Base-by-base conservation (phyloP, 2,329 filamentous ascomycete genomes). In the Colletotrichum kahawae region DNA sequence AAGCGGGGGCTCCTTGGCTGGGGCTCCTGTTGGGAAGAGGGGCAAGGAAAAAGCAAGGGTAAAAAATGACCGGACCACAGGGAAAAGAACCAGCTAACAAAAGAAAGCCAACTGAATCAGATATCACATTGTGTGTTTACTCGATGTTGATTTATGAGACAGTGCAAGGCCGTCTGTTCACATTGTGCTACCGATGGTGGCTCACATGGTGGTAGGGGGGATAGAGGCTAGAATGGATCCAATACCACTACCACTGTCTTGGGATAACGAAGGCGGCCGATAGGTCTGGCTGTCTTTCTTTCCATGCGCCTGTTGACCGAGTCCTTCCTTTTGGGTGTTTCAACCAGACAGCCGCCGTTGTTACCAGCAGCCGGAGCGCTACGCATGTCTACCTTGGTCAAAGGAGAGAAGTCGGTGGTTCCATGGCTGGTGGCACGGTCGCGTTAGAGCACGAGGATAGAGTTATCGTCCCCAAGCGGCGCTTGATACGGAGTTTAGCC, bases 401-500 rank as follows among this genome's bases (percentile, higher is more conserved):
- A 24, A 21, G 43, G 43, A 51, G 43, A 51, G 43, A n/a, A 51
- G 31, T 33, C 43, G 43, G 43, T 48, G 43, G 43, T 21, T 48
- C 43, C 5, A n/a, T 7, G 43, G 43, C n/a, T 13, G 43, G n/a
- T 48, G n/a, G 43, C 43, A 13, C 43, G 43, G 43, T 48, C 43
- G 43, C 43, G n/a, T 18, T 57, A 7, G 31, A 12, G 21, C 7
- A 43, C 21, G 16, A 8, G 31, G 48, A 67, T 48, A 59, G 43
- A 57, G 71, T 73, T 73, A 59, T 73, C 57, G 66, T 2, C 27
- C 43, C 38, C 34, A 48, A 43, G 43, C n/a, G 63, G 18, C 16
- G 13, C 9, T 62, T 64, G 66, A 73, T 73, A 73, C 71, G 71
- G 48, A 48, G 71, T 73, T 73, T 73, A 73, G 59, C 71, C 71